A percentile compares a stretch with the other conserved stretches of the same genome.
Conservation (phyloP, 257 asterid species). For the Solanum dulcamara region DNA sequence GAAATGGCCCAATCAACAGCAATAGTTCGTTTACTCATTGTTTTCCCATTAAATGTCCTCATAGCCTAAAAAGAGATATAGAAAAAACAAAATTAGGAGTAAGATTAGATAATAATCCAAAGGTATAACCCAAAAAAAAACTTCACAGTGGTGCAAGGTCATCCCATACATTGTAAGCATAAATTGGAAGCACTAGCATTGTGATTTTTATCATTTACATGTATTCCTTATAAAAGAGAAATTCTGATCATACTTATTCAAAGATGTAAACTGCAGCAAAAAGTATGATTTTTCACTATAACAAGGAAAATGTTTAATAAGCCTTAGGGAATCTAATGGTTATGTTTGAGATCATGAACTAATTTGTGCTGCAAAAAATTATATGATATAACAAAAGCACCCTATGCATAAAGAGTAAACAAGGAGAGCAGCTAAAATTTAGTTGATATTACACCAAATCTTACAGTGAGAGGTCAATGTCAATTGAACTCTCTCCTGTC, state of each 20-base stretch:
- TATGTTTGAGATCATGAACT: background rate
- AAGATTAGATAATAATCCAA: background rate
- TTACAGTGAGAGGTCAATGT: background rate
- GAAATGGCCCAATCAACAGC: constrained; percentile 98
- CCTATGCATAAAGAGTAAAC: background rate
- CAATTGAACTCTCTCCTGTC: background rate
- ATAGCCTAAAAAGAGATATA: constrained; percentile 48
- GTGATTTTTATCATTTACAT: background rate
- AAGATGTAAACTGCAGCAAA: background rate
- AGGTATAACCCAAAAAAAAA: background rate
- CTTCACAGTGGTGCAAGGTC: background rate
- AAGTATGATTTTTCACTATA: background rate
- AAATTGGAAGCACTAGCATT: background rate
- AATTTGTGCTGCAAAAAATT: background rate
- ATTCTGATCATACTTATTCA: background rate
- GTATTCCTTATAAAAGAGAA: background rate
- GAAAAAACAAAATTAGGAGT: background rate
- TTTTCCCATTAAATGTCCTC: constrained; percentile 64
- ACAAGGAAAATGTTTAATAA: background rate
- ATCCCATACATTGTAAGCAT: background rate
- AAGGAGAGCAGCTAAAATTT: background rate
- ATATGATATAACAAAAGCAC: background rate
- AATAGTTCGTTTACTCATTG: constrained; percentile 57
- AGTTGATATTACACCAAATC: background rate
- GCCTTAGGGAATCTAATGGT: background rate